These are phyloP conservation scores for Exophiala aquamarina DNA, from an alignment of 2,329 filamentous ascomycete genomes.

Conservation along the genomic window DNA sequence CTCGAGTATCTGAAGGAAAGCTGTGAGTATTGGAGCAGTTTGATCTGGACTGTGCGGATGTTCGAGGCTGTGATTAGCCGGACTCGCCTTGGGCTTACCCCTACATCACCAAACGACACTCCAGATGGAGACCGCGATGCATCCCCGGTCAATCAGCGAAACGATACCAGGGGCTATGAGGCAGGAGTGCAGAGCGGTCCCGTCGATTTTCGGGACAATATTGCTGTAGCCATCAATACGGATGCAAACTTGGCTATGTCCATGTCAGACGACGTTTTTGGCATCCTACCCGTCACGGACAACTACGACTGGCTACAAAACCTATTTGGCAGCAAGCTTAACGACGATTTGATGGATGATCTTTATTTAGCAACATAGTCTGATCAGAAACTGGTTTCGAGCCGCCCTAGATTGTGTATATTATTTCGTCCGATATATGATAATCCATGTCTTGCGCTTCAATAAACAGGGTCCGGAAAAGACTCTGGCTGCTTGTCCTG, in stretches of 20 bases:
- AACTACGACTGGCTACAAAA: conserved; percentile 6
- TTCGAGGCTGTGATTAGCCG: conserved; percentile 6
- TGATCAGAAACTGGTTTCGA: too few relatives aligned
- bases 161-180: neutral
- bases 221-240: too few relatives aligned
- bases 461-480: conserved; percentile 6
- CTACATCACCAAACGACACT: neutral
- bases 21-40: conserved; percentile 8
- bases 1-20: conserved; percentile 7
- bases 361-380: too few relatives aligned
- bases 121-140: neutral
- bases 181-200: too few relatives aligned
- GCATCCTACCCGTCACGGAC: conserved; percentile 4
- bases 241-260: neutral
- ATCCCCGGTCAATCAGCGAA: neutral
- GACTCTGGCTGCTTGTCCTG: conserved; percentile 2
- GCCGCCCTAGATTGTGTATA: too few relatives aligned
- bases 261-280: conserved; percentile 6
- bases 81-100: neutral
- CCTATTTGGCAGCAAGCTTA: neutral
- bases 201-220: neutral
- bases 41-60: conserved; percentile 9
- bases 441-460: neutral
- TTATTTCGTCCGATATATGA: too few relatives aligned
- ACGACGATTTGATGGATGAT: too few relatives aligned